Conservation (phyloP, 2,329 filamentous ascomycete species). For the Bimuria novae-zelandiae region DNA sequence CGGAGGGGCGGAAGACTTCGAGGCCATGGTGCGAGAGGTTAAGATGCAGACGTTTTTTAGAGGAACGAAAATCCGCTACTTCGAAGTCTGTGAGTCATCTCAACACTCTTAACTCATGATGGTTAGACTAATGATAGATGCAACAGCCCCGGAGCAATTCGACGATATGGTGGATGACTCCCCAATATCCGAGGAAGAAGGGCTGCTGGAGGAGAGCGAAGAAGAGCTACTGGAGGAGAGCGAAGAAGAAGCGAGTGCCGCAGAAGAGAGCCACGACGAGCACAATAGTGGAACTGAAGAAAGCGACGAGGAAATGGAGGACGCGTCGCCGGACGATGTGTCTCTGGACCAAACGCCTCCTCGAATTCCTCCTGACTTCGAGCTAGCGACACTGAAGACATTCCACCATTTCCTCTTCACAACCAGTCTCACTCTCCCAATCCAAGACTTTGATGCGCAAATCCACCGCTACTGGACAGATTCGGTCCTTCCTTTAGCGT, state of each 20-base stretch:
- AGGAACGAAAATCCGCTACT: slow-evolving; percentile 46
- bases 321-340: too few relatives aligned
- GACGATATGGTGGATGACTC: not conserved
- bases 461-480: slow-evolving; percentile 25
- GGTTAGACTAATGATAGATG: too few relatives aligned
- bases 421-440: slow-evolving; percentile 19
- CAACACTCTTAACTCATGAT: too few relatives aligned
- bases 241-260: not conserved
- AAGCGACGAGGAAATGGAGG: not conserved
- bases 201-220: not conserved
- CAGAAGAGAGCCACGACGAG: not conserved
- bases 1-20: slow-evolving; percentile 5
- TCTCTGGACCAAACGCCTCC: not conserved
- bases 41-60: slow-evolving; percentile 47
- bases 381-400: slow-evolving; percentile 19
- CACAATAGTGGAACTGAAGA: not conserved
- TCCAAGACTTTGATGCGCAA: slow-evolving; percentile 10
- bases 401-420: slow-evolving; percentile 23
- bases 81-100: slow-evolving; percentile 33
- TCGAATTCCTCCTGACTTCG: slow-evolving; percentile 2
- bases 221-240: not conserved
- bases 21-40: slow-evolving; percentile 18
- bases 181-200: too few relatives aligned
- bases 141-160: not conserved
- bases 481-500: slow-evolving; percentile 21